Conservation (phyloP, 768 basidiomycete species). For the Leccinum fibrillosum region DNA sequence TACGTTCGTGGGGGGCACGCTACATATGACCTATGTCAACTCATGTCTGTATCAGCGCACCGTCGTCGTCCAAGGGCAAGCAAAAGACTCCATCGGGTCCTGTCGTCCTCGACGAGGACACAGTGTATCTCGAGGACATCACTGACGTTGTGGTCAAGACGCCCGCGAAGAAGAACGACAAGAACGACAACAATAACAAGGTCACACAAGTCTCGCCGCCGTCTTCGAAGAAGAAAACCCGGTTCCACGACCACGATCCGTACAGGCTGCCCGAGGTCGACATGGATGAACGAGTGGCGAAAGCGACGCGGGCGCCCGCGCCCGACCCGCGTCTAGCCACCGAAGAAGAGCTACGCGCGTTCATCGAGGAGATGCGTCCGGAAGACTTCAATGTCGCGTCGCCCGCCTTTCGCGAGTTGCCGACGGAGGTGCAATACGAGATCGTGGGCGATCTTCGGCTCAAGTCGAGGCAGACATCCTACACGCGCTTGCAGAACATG, state of each 20-base stretch:
- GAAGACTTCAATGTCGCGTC: constrained; percentile 94
- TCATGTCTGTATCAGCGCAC: background rate
- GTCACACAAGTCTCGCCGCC: constrained; percentile 35
- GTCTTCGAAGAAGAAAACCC: constrained; percentile 56
- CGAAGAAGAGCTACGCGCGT: constrained; percentile 87
- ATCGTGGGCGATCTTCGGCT: constrained; percentile 94
- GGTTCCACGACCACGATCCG: constrained; percentile 81
- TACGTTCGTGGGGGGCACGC: constrained; percentile 27
- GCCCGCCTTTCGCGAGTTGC: constrained; percentile 85
- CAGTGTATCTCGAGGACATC: constrained; percentile 89
- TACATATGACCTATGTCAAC: background rate
- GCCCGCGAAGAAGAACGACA: constrained; percentile 37
- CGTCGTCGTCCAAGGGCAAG: constrained; percentile 39
- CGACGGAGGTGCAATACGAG: constrained; percentile 97
- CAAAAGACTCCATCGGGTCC: constrained; percentile 43
- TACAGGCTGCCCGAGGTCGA: constrained; percentile 88
- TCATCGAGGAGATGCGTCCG: constrained; percentile 95
- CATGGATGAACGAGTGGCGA: constrained; percentile 57
- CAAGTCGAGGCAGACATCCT: constrained; percentile 92
- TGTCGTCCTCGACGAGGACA: constrained; percentile 62
- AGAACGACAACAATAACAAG: constrained; percentile 6
- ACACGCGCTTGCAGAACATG: constrained; percentile 91
- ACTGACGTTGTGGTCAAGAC: constrained; percentile 53
- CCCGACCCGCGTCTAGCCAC: constrained; percentile 95
- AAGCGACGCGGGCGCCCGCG: constrained; percentile 54